phyloP scores from a whole-genome alignment of 352 stramenopile species.

The Lagenidium giganteum region DNA sequence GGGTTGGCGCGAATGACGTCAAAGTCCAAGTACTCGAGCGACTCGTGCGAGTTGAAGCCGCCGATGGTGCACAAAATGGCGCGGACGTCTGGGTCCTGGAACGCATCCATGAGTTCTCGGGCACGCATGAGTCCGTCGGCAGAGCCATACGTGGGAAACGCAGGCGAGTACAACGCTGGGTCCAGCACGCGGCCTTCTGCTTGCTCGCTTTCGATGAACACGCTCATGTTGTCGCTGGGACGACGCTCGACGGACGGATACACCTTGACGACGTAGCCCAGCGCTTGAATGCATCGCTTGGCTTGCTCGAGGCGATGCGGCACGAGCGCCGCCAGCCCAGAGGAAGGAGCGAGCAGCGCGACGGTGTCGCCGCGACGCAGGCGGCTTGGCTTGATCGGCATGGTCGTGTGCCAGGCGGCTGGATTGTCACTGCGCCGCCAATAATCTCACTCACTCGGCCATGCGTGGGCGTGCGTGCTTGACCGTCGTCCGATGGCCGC shows the following conservation, averaged over 20 bases:
- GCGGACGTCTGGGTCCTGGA: constrained; percentile 23
- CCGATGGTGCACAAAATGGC: constrained; percentile 39
- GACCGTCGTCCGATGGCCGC: no score
- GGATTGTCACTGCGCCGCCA: no score
- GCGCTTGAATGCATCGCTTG: constrained; percentile 17
- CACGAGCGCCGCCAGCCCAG: constrained; percentile 26
- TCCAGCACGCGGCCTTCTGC: neutral
- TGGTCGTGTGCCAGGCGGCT: no score
- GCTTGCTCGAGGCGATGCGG: constrained; percentile 29
- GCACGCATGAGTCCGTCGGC: constrained; percentile 25
- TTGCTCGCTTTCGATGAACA: neutral
- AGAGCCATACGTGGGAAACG: constrained; percentile 30
- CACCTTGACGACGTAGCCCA: constrained; percentile 29
- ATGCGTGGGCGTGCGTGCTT: no score
- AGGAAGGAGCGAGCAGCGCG: constrained; percentile 32
- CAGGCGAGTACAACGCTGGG: neutral
- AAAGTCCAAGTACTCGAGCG: constrained; percentile 46
- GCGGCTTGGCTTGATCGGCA: no score
- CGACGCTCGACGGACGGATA: constrained; percentile 26
- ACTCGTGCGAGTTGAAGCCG: constrained; percentile 39
- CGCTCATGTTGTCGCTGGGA: constrained; percentile 20
- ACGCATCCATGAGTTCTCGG: constrained; percentile 34
- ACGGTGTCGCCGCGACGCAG: constrained; percentile 36
- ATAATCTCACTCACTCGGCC: no score
- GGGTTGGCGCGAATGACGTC: constrained; percentile 23